phyloP scores from a whole-genome alignment of 345 rosid genomes.

The Anastatica hierochuntica region DNA sequence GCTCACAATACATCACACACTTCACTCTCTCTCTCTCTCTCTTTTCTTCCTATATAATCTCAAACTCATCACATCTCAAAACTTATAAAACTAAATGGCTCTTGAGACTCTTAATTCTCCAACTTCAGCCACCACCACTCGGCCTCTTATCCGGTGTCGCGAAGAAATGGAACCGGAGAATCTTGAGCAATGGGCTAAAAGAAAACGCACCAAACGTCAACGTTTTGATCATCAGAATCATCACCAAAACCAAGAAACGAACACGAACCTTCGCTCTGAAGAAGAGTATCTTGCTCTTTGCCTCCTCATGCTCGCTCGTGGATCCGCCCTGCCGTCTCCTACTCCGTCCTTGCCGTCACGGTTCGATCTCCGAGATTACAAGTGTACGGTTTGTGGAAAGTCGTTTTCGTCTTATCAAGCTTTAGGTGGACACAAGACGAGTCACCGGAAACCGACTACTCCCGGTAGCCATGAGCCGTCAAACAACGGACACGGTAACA shows the following conservation, averaged over 20 bases:
- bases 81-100: constrained; percentile 40
- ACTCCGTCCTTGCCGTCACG: no score
- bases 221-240: no score
- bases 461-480: constrained; percentile 19
- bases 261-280: constrained; percentile 37
- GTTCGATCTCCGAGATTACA: constrained; percentile 31
- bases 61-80: no score
- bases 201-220: constrained; percentile 82
- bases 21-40: constrained; percentile 32
- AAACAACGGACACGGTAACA: no score
- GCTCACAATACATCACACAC: constrained; percentile 32
- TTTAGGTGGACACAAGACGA: constrained; percentile 89
- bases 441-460: constrained; percentile 52
- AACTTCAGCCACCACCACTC: constrained; percentile 28
- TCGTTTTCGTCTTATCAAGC: constrained; percentile 78
- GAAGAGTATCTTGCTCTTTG: constrained; percentile 93
- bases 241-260: constrained; percentile 11
- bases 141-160: constrained; percentile 31
- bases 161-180: constrained; percentile 33
- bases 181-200: constrained; percentile 64
- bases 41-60: constrained; percentile 1
- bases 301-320: constrained; percentile 89
- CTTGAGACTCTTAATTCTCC: constrained; percentile 55
- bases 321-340: constrained; percentile 28
- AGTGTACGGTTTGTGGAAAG: constrained; percentile 71